Conservation (phyloP, 1,284 basidiomycete genomes). For the Phellinidium pouzarii region DNA sequence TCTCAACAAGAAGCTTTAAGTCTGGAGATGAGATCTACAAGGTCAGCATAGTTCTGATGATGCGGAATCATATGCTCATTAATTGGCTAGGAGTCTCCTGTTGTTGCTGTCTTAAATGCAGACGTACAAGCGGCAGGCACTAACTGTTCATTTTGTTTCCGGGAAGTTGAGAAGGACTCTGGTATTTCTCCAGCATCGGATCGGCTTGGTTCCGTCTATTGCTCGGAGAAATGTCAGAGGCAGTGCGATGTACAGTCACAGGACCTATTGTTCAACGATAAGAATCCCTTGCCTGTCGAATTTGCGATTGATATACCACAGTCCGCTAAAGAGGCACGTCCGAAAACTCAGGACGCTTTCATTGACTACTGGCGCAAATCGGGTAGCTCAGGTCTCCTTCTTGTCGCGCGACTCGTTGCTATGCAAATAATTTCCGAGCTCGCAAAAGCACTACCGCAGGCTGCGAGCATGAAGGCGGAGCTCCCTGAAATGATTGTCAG, state of each 20-base stretch:
- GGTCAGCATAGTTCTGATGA: slow-evolving; percentile 31
- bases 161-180: slow-evolving; percentile 39
- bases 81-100: slow-evolving; percentile 54
- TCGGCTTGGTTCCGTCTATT: slow-evolving; percentile 55
- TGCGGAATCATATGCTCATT: slow-evolving; percentile 8
- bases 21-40: slow-evolving; percentile 71
- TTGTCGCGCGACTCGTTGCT: slow-evolving; percentile 65
- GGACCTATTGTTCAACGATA: slow-evolving; percentile 61
- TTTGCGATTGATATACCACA: slow-evolving; percentile 34
- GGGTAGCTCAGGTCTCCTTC: slow-evolving; percentile 40
- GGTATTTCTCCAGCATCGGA: slow-evolving; percentile 43
- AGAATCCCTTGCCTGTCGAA: slow-evolving; percentile 51
- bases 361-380: slow-evolving; percentile 45
- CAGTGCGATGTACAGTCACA: slow-evolving; percentile 54
- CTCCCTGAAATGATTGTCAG: slow-evolving; percentile 43
- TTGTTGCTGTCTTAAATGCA: slow-evolving; percentile 59
- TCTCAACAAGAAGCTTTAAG: slow-evolving; percentile 60
- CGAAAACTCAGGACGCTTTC: slow-evolving; percentile 52
- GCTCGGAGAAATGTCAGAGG: slow-evolving; percentile 60
- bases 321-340: slow-evolving; percentile 37
- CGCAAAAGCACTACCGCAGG: slow-evolving; percentile 40
- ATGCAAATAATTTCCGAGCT: slow-evolving; percentile 63
- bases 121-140: slow-evolving; percentile 61
- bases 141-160: slow-evolving; percentile 68
- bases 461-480: slow-evolving; percentile 28